These are phyloP conservation scores for Olyra latifolia DNA, from an alignment of 176 grass and related monocot genomes.

Conservation along the genomic window DNA sequence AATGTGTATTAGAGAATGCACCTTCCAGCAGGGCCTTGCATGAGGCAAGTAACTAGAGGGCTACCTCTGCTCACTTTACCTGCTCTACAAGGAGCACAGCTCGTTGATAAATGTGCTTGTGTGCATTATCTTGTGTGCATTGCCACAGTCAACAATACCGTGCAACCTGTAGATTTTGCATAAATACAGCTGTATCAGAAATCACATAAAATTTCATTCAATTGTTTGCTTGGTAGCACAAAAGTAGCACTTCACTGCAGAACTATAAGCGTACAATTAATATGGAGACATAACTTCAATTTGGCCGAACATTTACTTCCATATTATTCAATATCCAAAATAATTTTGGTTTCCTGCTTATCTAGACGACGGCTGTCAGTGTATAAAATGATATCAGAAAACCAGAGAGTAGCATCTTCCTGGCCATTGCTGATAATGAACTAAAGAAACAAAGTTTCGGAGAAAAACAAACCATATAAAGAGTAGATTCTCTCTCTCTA, in stretches of 20 bases:
- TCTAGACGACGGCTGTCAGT: background rate
- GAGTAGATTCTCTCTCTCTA: no score
- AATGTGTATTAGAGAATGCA: conserved; percentile 18
- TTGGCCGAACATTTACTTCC: no score
- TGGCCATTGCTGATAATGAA: no score
- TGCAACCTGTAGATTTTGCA: conserved; percentile 49
- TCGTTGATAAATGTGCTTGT: conserved; percentile 71
- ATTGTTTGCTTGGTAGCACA: background rate
- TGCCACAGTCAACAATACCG: conserved; percentile 92
- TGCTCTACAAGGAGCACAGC: conserved; percentile 90
- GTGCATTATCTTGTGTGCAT: no score
- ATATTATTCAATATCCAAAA: background rate
- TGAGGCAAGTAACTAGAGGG: conserved; percentile 89
- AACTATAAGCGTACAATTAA: background rate
- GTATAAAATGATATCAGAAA: no score
- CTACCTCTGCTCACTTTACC: conserved; percentile 89
- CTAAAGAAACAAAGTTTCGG: no score
- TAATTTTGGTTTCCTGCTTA: background rate
- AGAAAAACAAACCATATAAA: no score
- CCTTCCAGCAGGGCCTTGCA: conserved; percentile 86
- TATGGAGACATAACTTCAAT: background rate
- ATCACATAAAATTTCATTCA: background rate
- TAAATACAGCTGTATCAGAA: background rate
- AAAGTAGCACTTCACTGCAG: background rate
- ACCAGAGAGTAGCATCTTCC: no score